Percentiles rank a stretch among this genome's conserved stretches.
phyloP scores from a whole-genome alignment of 2,329 filamentous ascomycete species.

The Phaeosphaeriaceae sp. region DNA sequence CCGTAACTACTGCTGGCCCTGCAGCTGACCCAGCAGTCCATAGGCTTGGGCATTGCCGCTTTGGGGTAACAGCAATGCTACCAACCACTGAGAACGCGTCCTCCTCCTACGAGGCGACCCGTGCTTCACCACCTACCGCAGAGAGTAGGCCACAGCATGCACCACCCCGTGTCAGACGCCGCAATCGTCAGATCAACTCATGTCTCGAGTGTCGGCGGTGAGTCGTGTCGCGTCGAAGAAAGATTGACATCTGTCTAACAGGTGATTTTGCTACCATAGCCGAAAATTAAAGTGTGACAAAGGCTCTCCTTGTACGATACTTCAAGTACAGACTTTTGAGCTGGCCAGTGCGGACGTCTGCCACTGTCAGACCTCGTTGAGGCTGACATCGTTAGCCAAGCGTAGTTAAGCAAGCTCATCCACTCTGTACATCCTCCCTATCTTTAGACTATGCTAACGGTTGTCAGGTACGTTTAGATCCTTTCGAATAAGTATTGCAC shows the following conservation, averaged over 20 bases:
- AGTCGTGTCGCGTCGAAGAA: neutral
- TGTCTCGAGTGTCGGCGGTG: conserved; percentile 59
- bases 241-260: neutral
- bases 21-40: neutral
- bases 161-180: conserved; percentile 42
- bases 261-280: neutral
- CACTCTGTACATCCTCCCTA: too few relatives aligned
- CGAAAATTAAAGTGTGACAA: conserved; percentile 83
- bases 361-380: too few relatives aligned
- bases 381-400: too few relatives aligned
- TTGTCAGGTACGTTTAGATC: too few relatives aligned
- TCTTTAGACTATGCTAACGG: too few relatives aligned
- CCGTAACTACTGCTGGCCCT: neutral
- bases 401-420: too few relatives aligned
- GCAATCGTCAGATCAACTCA: conserved; percentile 48
- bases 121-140: conserved; percentile 4
- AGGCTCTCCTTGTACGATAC: conserved; percentile 73
- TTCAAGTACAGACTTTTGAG: too few relatives aligned
- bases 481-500: too few relatives aligned
- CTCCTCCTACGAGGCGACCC: neutral
- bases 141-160: conserved; percentile 27
- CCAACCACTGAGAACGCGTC: neutral
- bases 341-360: too few relatives aligned
- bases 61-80: neutral
- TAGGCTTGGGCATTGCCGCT: neutral